Percentiles rank a stretch among this genome's conserved stretches.
These are phyloP conservation scores for Panicum virgatum DNA, from an alignment of 202 grass and related monocot species.

Conservation along the genomic window DNA sequence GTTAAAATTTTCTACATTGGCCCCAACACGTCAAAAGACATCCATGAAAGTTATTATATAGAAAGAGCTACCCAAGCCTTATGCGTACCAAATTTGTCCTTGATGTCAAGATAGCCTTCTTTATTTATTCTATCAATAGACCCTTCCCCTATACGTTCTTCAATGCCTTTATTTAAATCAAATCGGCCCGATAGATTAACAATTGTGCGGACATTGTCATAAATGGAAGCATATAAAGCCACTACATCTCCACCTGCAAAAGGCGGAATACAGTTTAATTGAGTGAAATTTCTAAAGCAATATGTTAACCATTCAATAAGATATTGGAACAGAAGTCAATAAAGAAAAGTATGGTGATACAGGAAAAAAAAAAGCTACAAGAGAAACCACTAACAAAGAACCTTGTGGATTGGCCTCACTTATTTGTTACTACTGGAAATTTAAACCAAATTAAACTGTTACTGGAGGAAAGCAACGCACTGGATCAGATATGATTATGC, in stretches of 20 bases:
- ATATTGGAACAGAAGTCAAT: not conserved
- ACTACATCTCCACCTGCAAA: constrained; percentile 83
- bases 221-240: constrained; percentile 80
- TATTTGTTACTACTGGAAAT: not conserved
- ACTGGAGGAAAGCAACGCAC: not conserved
- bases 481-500: not conserved
- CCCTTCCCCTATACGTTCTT: constrained; percentile 64
- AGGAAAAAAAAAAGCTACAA: not conserved
- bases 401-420: not conserved
- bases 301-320: not conserved
- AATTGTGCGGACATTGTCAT: constrained; percentile 55
- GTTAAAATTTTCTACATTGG: constrained; percentile 45
- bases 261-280: not conserved
- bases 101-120: constrained; percentile 75
- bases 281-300: not conserved
- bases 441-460: not conserved
- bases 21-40: constrained; percentile 29
- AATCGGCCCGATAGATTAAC: constrained; percentile 82
- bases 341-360: not conserved
- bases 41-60: not conserved
- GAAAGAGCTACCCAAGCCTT: not conserved
- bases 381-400: too few relatives aligned
- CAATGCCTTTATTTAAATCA: constrained; percentile 69
- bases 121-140: constrained; percentile 68
- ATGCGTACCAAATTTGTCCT: constrained; percentile 56